Conservation (phyloP, 2,329 filamentous ascomycete genomes). For the Trichoderma asperellum region DNA sequence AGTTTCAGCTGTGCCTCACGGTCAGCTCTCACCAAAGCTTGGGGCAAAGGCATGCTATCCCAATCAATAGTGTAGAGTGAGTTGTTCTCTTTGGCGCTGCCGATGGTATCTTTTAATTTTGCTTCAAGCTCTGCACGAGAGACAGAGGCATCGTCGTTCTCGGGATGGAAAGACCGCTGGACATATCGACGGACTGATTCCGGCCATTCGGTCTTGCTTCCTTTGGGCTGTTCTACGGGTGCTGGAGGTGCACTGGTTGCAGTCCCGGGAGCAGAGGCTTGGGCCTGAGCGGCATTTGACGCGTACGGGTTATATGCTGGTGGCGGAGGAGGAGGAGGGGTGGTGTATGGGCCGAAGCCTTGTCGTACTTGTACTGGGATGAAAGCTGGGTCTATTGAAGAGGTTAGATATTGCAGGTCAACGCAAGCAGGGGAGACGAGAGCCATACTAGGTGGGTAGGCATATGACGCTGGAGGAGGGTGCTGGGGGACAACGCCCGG, state of each 20-base stretch:
- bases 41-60: slow-evolving; percentile 80
- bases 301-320: slow-evolving; percentile 43
- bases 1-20: slow-evolving; percentile 56
- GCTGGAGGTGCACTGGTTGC: slow-evolving; percentile 39
- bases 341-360: slow-evolving; percentile 55
- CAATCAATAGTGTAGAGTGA: slow-evolving; percentile 78
- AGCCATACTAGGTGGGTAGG: slow-evolving; percentile 47
- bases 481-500: slow-evolving; percentile 49
- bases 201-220: slow-evolving; percentile 75
- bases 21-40: slow-evolving; percentile 77
- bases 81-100: slow-evolving; percentile 73
- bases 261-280: slow-evolving; percentile 36
- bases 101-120: slow-evolving; percentile 86
- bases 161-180: slow-evolving; percentile 80
- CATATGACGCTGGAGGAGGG: slow-evolving; percentile 42
- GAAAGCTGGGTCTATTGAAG: slow-evolving; percentile 56
- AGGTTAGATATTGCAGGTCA: slow-evolving; percentile 34
- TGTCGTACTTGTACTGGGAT: slow-evolving; percentile 66
- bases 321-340: slow-evolving; percentile 34
- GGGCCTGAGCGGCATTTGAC: slow-evolving; percentile 36
- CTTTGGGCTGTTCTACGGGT: slow-evolving; percentile 45
- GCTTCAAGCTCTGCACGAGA: slow-evolving; percentile 73
- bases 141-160: slow-evolving; percentile 68
- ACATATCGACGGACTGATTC: slow-evolving; percentile 85
- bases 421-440: background rate